Evolutionary conservation across 2,329 filamentous ascomycete species (phyloP), one percentile per base, ranked within the genome.

Genomic region (Epichloe elymi): DNA sequence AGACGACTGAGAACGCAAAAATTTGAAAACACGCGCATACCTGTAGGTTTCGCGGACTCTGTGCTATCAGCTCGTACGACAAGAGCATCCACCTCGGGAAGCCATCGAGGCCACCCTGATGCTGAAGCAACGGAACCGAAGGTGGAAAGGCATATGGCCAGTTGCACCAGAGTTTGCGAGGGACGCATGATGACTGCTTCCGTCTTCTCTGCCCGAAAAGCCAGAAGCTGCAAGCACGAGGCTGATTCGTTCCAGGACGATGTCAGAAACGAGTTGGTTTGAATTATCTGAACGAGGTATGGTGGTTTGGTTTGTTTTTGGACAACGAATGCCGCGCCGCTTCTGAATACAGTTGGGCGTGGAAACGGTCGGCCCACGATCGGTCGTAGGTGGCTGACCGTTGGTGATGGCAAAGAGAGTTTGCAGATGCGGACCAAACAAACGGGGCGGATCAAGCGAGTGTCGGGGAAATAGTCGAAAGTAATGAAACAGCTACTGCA

Each of bases 21-120:
- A 35, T 12, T n/a, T 17, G 11, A 46, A 38, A 33, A 4, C 19
- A 35, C 8, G 17, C 43, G 52, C 54, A 46, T 57, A 51, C 51
- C 53, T 23, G 51, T 50, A 20, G 56, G 43, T 19, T 54, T 38
- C 19, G 40, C 44, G n/a, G 51, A 37, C 12, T 53, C 48, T 42
- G 52, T 37, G 37, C 66, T 63, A 55, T 75, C 68, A 55, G 70
- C 68, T 53, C 76, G 71, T 47, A 75, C 76, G 40, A 82, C 65
- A 37, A 83, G 61, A 14, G 73, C 61, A 55, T 80, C 73, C 37
- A 73, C 46, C 12, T 75, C 70, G 17, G 78, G 77, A 38, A 81
- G 65, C 72, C 74, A 80, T 55, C 63, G 65, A 19, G 78, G 74
- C 78, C 78, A 81, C 51, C 73, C 77, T 50, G 75, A 70, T n/a